A percentile compares a stretch with the other conserved stretches of the same genome.
These are phyloP conservation scores for Incumbomyces lentus DNA, from an alignment of 2,329 filamentous ascomycete species.

Conservation along the genomic window DNA sequence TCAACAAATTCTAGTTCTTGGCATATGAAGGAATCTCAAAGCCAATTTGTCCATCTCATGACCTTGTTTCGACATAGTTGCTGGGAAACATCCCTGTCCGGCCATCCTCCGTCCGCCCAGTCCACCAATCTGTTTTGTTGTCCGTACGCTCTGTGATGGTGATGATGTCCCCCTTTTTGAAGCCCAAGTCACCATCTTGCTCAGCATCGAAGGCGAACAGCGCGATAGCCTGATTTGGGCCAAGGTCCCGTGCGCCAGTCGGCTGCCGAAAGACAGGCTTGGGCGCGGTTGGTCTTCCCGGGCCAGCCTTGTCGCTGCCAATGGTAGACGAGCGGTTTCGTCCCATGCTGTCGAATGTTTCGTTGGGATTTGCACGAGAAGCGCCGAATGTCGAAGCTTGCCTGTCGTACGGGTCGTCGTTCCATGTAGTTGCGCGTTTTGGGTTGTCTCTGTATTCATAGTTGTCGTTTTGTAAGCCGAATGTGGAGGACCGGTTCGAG, in stretches of 20 bases:
- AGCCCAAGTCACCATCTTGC: slow-evolving; percentile 81
- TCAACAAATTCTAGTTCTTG: no score
- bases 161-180: slow-evolving; percentile 96
- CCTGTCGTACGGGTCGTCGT: slow-evolving; percentile 40
- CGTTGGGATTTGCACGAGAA: slow-evolving; percentile 24
- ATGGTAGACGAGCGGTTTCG: slow-evolving; percentile 30
- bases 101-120: slow-evolving; percentile 66
- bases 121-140: slow-evolving; percentile 96
- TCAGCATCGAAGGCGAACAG: slow-evolving; percentile 91
- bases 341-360: slow-evolving; percentile 26
- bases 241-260: slow-evolving; percentile 31
- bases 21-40: no score
- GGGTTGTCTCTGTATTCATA: slow-evolving; percentile 48
- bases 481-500: slow-evolving; percentile 40
- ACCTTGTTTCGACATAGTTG: slow-evolving; percentile 20
- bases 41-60: slow-evolving; percentile 7
- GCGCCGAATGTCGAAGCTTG: slow-evolving; percentile 23
- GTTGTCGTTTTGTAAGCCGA: slow-evolving; percentile 37
- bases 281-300: slow-evolving; percentile 71
- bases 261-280: slow-evolving; percentile 67
- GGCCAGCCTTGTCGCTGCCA: slow-evolving; percentile 38
- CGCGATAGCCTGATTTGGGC: slow-evolving; percentile 72
- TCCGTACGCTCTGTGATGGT: slow-evolving; percentile 92
- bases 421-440: slow-evolving; percentile 38
- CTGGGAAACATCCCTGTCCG: slow-evolving; percentile 80